Evolutionary conservation across 768 basidiomycete genomes (phyloP).

Genomic region (Lyophyllum atratum): DNA sequence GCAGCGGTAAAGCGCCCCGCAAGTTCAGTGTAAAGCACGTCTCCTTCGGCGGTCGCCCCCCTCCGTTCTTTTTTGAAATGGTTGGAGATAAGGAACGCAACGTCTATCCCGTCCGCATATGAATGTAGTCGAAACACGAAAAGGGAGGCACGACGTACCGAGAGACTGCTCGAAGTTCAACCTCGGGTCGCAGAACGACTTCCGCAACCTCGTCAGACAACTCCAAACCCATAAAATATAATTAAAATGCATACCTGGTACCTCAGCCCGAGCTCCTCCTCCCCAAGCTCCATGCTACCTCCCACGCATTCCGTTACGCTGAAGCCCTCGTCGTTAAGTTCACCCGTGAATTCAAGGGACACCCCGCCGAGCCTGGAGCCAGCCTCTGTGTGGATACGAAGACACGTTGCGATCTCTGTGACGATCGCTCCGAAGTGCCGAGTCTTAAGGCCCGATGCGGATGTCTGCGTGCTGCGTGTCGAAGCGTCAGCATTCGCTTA

Average conservation of each 20-base stretch:
- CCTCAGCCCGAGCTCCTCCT: constrained; percentile 86
- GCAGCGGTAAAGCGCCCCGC: constrained; percentile 23
- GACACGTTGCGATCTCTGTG: constrained; percentile 78
- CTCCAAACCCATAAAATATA: neutral
- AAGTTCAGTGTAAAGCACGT: constrained; percentile 39
- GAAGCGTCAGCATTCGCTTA: neutral
- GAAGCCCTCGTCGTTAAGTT: constrained; percentile 87
- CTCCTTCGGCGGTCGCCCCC: constrained; percentile 30
- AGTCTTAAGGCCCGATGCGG: constrained; percentile 82
- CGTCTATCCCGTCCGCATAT: constrained; percentile 44
- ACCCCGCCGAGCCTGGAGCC: constrained; percentile 81
- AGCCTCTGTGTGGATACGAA: constrained; percentile 75
- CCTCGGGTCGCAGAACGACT: constrained; percentile 94
- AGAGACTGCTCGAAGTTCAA: constrained; percentile 93
- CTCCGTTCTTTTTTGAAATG: constrained; percentile 70
- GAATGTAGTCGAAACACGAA: neutral
- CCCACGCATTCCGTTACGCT: constrained; percentile 97
- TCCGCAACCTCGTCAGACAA: neutral
- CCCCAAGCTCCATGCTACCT: constrained; percentile 91
- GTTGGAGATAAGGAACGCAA: constrained; percentile 86
- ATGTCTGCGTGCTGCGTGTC: constrained; percentile 76
- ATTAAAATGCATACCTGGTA: constrained; percentile 63
- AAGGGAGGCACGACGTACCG: constrained; percentile 50
- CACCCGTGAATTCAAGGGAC: constrained; percentile 91
- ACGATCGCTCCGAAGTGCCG: constrained; percentile 89